A percentile compares a stretch with the other conserved stretches of the same genome.
phyloP scores from a whole-genome alignment of 331 rosid genomes.

The Spiraea crenata region DNA sequence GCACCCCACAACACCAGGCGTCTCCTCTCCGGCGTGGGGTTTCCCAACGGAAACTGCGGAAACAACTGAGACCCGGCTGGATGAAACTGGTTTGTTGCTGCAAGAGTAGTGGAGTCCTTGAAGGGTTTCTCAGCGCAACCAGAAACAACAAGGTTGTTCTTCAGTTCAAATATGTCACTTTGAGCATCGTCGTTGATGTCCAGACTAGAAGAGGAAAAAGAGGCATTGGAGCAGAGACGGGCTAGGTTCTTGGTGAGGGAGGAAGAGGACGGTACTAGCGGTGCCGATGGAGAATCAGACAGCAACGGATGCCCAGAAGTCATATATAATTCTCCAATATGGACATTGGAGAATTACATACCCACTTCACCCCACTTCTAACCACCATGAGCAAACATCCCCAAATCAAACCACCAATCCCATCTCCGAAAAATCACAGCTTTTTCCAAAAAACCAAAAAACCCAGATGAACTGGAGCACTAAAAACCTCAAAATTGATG shows the following conservation, averaged over 20 bases:
- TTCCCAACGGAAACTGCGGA: constrained; percentile 52
- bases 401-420: constrained; percentile 10
- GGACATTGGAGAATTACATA: constrained; percentile 38
- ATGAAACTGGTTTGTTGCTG: constrained; percentile 23
- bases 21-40: constrained; percentile 53
- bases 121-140: constrained; percentile 32
- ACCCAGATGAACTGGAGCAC: not conserved
- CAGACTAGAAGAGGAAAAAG: constrained; percentile 37
- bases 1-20: constrained; percentile 56
- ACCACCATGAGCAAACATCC: constrained; percentile 13
- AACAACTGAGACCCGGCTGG: constrained; percentile 27
- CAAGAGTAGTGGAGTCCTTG: constrained; percentile 10
- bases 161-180: constrained; percentile 27
- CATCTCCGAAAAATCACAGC: constrained; percentile 14
- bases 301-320: constrained; percentile 59
- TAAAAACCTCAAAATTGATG: not conserved
- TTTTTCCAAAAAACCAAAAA: not conserved
- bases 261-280: constrained; percentile 28
- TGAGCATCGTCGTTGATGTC: constrained; percentile 33
- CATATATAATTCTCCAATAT: constrained; percentile 43
- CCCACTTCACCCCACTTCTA: constrained; percentile 15
- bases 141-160: constrained; percentile 23
- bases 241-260: constrained; percentile 30
- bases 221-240: constrained; percentile 29
- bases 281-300: constrained; percentile 39